These are phyloP conservation scores for Diaporthe vaccinii DNA, from an alignment of 2,329 filamentous ascomycete species.

Conservation along the genomic window DNA sequence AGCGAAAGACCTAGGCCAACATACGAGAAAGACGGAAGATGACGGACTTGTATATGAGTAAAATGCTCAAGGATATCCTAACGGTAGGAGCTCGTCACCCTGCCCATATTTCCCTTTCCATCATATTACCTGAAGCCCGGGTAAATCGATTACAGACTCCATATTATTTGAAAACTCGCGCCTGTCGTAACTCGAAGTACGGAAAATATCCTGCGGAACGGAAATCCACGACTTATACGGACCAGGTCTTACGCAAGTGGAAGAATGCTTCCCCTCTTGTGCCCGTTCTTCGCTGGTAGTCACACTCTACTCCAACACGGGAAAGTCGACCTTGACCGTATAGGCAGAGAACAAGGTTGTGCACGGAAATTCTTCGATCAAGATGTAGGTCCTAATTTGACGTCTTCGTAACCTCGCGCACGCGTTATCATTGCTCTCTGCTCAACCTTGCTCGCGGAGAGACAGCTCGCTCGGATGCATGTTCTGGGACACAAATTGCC, in stretches of 20 bases:
- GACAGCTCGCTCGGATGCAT: neutral
- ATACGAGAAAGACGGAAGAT: neutral
- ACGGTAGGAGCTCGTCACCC: neutral
- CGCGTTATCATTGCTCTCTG: neutral
- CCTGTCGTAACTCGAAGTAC: neutral
- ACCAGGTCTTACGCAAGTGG: neutral
- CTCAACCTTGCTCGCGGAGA: neutral
- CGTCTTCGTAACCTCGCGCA: neutral
- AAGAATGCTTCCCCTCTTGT: neutral
- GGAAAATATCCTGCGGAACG: neutral
- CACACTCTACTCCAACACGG: neutral
- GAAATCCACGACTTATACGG: neutral
- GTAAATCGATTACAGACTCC: neutral
- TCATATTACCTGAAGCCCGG: neutral
- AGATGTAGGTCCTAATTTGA: neutral
- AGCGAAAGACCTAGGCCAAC: neutral
- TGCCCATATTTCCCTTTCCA: neutral
- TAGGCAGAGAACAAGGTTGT: neutral
- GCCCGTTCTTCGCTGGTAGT: neutral
- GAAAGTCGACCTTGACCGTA: neutral
- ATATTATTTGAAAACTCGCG: neutral
- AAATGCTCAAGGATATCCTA: neutral
- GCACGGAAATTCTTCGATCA: neutral
- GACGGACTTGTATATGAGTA: neutral
- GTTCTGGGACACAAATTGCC: neutral